phyloP scores from a whole-genome alignment of 202 grass and related monocot genomes.

The Hordeum pubiflorum region DNA sequence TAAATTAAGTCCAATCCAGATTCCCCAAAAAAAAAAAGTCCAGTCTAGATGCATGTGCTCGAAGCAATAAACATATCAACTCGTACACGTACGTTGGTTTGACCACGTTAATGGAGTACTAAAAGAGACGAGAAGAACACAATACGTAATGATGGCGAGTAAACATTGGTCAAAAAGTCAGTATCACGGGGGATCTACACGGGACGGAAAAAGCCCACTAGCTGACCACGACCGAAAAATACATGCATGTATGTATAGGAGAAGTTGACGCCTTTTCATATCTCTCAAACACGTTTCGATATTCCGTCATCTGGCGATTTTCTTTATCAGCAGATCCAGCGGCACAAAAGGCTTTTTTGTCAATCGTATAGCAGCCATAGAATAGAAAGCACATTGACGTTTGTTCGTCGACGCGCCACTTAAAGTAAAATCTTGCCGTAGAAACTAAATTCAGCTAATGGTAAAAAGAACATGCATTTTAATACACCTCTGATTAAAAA shows the following conservation, averaged over 20 bases:
- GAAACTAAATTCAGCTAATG: neutral
- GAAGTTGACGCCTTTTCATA: constrained; percentile 1
- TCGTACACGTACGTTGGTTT: constrained; percentile 18
- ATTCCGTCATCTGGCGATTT: neutral
- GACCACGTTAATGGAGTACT: neutral
- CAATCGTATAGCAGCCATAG: neutral
- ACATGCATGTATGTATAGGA: neutral
- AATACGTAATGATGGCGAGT: constrained; percentile 17
- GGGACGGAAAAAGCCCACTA: constrained; percentile 12
- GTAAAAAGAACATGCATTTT: no score
- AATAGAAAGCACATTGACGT: neutral
- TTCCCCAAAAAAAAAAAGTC: no score
- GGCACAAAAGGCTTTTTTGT: neutral
- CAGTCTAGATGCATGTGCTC: neutral
- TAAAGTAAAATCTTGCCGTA: no score
- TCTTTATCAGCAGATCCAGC: neutral
- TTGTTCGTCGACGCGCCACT: neutral
- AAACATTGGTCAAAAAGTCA: constrained; percentile 40
- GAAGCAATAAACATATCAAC: constrained; percentile 3
- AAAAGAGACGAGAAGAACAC: neutral
- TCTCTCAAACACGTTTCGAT: constrained; percentile 28
- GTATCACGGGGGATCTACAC: constrained; percentile 30
- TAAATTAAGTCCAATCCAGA: neutral
- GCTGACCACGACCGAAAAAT: neutral
- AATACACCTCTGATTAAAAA: no score